Evolutionary conservation across 495 filamentous ascomycete genomes (phyloP), one percentile per base, ranked within the genome.

Genomic region (Hypoxylon rickii): DNA sequence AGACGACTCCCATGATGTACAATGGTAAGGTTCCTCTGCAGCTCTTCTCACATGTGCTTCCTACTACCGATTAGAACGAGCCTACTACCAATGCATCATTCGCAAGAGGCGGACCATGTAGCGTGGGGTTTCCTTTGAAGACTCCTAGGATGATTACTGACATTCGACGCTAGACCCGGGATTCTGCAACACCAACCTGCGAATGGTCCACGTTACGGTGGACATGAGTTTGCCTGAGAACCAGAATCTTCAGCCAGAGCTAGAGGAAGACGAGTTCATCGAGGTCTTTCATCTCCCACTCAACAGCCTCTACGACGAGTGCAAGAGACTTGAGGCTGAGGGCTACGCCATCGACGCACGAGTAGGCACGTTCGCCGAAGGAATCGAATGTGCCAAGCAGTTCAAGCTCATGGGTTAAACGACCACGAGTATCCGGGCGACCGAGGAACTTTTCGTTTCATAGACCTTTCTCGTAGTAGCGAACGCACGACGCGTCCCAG

Each of bases 191-290:
- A 92, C 91, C 20, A 96, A 93, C 68, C 77, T 91, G 16, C 83
- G 85, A 37, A 87, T 96, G 79, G 84, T 96, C 13, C 88, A 93
- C 60, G 84, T 96, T 12, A 83, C 77, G 3, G 80, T 96, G 49
- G 89, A 96, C 70, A 84, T 89, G 79, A 81, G 73, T 10, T 68
- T 83, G 7, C 82, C 86, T 0, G 85, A 83, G 46, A 90, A 93
- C 59, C 74, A 81, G 55, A 72, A 84, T 39, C 83, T 84, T 52
- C 77, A 86, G 49, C 87, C 89, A 2, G 76, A 91, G 56, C 77
- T 96, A 1, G 91, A 96, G 51, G 90, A 94, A 34, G 88, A 88
- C 64, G 91, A 96, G 66, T 94, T 94, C 68, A 96, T 96, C 56
- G 90, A 95, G 69, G 86, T 85, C 20, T 96, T 96, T 62, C 83